These are phyloP conservation scores for Inonotus obliquus DNA, from an alignment of 1,284 basidiomycete genomes.

Conservation along the genomic window DNA sequence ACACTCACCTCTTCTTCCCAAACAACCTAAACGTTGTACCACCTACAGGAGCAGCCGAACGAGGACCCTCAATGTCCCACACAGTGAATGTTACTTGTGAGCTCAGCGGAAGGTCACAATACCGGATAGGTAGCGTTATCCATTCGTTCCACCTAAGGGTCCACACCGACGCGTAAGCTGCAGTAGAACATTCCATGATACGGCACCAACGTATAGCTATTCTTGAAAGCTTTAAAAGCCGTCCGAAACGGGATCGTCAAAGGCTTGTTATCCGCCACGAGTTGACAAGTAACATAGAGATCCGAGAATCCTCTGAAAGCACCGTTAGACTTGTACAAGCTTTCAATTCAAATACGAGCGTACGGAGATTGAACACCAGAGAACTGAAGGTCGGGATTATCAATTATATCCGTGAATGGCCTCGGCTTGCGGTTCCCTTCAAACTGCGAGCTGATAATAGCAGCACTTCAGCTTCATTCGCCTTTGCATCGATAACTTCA, in stretches of 20 bases:
- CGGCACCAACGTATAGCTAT: slow-evolving; percentile 62
- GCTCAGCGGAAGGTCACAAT: slow-evolving; percentile 84
- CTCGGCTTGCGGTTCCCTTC: slow-evolving; percentile 72
- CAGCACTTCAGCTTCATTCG: slow-evolving; percentile 4
- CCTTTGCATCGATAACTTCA: neutral
- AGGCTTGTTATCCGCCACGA: slow-evolving; percentile 90
- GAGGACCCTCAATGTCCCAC: slow-evolving; percentile 86
- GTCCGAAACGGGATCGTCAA: slow-evolving; percentile 89
- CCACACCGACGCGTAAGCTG: neutral
- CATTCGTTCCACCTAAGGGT: slow-evolving; percentile 89
- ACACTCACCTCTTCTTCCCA: slow-evolving; percentile 77
- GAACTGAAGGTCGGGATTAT: slow-evolving; percentile 74
- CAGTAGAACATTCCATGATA: neutral
- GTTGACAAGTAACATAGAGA: slow-evolving; percentile 87
- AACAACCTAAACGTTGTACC: slow-evolving; percentile 89
- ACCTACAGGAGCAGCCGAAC: slow-evolving; percentile 74
- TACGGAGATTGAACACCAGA: slow-evolving; percentile 72
- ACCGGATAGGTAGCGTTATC: slow-evolving; percentile 86
- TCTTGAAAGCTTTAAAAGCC: slow-evolving; percentile 88
- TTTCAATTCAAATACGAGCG: slow-evolving; percentile 26
- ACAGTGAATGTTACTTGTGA: slow-evolving; percentile 92
- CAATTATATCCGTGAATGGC: slow-evolving; percentile 70
- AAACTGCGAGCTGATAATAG: slow-evolving; percentile 63
- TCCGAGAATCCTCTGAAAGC: slow-evolving; percentile 71
- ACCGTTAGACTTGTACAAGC: neutral